A percentile compares a stretch with the other conserved stretches of the same genome.
These are phyloP conservation scores for Pleurotus eryngii DNA, from an alignment of 768 basidiomycete species.

Conservation along the genomic window DNA sequence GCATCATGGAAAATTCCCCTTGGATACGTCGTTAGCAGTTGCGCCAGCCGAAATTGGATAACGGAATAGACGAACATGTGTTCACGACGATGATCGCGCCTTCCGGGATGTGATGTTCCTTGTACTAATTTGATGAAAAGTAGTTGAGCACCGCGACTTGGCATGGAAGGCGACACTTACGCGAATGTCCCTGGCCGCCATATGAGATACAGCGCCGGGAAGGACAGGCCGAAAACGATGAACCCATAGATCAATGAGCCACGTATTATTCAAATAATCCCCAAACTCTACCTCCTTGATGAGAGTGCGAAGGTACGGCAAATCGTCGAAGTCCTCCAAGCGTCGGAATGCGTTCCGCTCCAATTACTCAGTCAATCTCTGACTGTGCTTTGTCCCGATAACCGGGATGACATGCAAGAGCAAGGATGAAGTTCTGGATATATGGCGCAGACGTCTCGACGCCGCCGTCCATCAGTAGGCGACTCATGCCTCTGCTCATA, in stretches of 20 bases:
- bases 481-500: conserved; percentile 25
- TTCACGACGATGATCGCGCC: not conserved
- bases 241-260: not conserved
- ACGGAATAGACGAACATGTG: not conserved
- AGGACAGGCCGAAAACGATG: conserved; percentile 14
- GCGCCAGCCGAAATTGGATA: not conserved
- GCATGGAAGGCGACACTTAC: not conserved
- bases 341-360: conserved; percentile 17
- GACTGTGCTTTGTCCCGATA: conserved; percentile 21
- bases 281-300: conserved; percentile 14
- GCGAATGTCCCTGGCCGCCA: not conserved
- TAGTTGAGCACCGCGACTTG: not conserved
- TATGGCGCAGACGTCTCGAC: conserved; percentile 26
- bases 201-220: conserved; percentile 16
- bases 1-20: conserved; percentile 3
- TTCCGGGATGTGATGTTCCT: not conserved
- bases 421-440: conserved; percentile 21
- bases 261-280: too few relatives aligned
- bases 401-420: conserved; percentile 12
- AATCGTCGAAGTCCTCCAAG: conserved; percentile 18
- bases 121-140: not conserved
- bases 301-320: conserved; percentile 24
- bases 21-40: not conserved
- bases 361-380: conserved; percentile 21
- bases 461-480: conserved; percentile 24